Conservation (phyloP, 176 grass and related monocot genomes). For the Cenchrus purpureus region DNA sequence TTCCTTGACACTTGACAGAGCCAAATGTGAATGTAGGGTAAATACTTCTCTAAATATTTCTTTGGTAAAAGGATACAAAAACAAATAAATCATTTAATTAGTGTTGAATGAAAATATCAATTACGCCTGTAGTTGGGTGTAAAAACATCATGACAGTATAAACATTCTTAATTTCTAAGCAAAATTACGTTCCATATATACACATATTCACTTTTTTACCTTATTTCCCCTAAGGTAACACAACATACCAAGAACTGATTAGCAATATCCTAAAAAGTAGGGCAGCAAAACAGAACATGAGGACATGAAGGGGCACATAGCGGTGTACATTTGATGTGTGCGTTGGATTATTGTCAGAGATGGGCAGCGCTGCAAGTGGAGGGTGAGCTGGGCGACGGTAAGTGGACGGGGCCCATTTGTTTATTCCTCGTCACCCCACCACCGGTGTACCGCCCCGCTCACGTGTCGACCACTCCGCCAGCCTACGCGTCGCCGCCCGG, state of each 20-base stretch:
- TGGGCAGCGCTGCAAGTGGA: constrained; percentile 34
- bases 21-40: not conserved
- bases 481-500: constrained; percentile 38
- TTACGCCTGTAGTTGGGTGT: not conserved
- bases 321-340: not conserved
- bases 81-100: not conserved
- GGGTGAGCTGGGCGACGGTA: constrained; percentile 28
- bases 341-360: not conserved
- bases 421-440: constrained; percentile 39
- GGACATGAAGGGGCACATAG: not conserved
- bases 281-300: too few relatives aligned
- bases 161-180: not conserved
- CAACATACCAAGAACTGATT: not conserved
- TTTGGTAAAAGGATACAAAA: not conserved
- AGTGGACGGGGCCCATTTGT: constrained; percentile 1
- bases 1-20: not conserved
- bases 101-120: not conserved
- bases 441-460: not conserved
- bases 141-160: not conserved
- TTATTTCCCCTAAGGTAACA: not conserved
- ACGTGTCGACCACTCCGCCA: constrained; percentile 15
- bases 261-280: not conserved
- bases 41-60: not conserved
- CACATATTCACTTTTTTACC: fast-evolving
- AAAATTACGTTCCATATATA: not conserved